A percentile compares a stretch with the other conserved stretches of the same genome.
phyloP scores from a whole-genome alignment of 2,329 filamentous ascomycete genomes.

The Colletotrichum paranaense region DNA sequence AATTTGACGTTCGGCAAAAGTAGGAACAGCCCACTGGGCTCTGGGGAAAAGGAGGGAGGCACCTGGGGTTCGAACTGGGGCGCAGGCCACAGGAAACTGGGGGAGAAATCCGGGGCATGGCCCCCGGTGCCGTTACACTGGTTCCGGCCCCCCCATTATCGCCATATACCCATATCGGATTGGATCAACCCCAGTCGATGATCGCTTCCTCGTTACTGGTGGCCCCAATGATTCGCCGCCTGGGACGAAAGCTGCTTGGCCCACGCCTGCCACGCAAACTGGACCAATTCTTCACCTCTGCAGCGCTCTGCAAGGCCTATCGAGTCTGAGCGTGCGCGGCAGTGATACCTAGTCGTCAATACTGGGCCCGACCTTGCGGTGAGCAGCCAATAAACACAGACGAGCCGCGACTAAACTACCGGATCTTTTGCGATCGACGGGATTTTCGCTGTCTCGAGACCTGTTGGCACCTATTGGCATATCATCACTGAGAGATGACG shows the following conservation, averaged over 20 bases:
- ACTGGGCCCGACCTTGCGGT: not conserved
- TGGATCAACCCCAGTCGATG: not conserved
- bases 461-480: not conserved
- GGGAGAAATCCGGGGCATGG: conserved; percentile 26
- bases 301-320: not conserved
- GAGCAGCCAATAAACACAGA: conserved; percentile 8
- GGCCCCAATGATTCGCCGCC: conserved; percentile 20
- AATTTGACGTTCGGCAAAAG: conserved; percentile 26
- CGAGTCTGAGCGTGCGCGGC: not conserved
- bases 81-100: not conserved
- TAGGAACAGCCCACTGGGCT: conserved; percentile 10
- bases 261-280: conserved; percentile 23
- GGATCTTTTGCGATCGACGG: conserved; percentile 3
- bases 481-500: not conserved
- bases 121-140: conserved; percentile 17
- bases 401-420: conserved; percentile 2
- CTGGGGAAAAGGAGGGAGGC: conserved; percentile 5
- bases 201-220: conserved; percentile 30
- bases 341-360: not conserved
- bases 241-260: conserved; percentile 32
- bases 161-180: conserved; percentile 15
- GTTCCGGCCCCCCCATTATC: conserved; percentile 13
- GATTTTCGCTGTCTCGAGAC: not conserved
- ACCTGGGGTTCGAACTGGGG: not conserved
- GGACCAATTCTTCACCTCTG: conserved; percentile 17